These are phyloP conservation scores for Xylaria cubensis DNA, from an alignment of 495 filamentous ascomycete genomes.

Conservation along the genomic window DNA sequence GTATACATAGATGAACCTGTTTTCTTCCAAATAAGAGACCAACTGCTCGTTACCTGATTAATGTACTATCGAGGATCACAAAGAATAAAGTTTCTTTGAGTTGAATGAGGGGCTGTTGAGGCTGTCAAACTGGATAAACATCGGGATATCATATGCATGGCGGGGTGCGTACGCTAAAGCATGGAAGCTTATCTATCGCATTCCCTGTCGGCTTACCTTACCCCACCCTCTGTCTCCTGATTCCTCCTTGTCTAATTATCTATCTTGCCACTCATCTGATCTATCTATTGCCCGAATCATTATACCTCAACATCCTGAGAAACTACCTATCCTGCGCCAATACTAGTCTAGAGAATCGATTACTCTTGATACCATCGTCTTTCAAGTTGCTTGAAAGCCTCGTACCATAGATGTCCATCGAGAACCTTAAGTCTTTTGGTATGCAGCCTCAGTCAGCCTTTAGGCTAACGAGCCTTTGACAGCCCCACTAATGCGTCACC, in stretches of 20 bases:
- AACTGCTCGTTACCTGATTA: no score
- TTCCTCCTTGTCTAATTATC: background rate
- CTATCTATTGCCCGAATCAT: background rate
- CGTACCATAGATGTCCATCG: conserved; percentile 26
- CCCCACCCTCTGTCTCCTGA: conserved; percentile 19
- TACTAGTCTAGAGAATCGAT: background rate
- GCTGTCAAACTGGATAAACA: background rate
- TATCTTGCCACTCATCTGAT: background rate
- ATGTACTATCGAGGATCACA: no score
- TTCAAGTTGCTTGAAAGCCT: conserved; percentile 1
- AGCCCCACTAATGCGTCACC: conserved; percentile 20
- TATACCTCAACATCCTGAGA: conserved; percentile 2
- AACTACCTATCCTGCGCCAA: conserved; percentile 1
- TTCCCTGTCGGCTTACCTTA: background rate
- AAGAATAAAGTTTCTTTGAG: no score
- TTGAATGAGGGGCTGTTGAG: background rate
- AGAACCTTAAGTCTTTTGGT: conserved; percentile 28
- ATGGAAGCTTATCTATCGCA: conserved; percentile 14
- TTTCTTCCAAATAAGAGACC: no score
- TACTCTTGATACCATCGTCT: background rate
- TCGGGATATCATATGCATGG: background rate
- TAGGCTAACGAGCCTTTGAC: background rate
- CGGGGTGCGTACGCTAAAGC: background rate
- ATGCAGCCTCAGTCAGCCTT: conserved; percentile 11
- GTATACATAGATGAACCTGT: no score